Percentiles rank a stretch among this genome's conserved stretches.
Conservation (phyloP, 768 basidiomycete genomes). For the Lactarius hengduanensis region DNA sequence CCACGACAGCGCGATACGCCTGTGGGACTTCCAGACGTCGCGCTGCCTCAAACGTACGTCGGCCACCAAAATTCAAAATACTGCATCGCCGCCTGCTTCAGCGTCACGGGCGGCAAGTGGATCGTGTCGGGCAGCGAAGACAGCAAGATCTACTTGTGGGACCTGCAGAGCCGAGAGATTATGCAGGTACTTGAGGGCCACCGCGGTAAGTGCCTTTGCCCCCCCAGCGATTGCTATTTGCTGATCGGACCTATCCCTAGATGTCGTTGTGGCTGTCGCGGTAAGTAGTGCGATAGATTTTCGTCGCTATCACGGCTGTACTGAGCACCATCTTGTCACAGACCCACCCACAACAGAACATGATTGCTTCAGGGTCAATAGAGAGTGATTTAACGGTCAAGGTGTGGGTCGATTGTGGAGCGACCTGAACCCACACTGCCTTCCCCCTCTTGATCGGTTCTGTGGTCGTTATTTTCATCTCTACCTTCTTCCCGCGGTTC, state of each 20-base stretch:
- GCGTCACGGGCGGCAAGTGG: slow-evolving; percentile 84
- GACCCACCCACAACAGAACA: slow-evolving; percentile 85
- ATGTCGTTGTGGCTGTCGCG: slow-evolving; percentile 80
- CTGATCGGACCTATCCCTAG: slow-evolving; percentile 34
- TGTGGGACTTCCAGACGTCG: slow-evolving; percentile 94
- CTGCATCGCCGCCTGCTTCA: slow-evolving; percentile 82
- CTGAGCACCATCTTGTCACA: slow-evolving; percentile 34
- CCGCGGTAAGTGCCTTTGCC: slow-evolving; percentile 45
- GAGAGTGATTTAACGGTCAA: slow-evolving; percentile 80
- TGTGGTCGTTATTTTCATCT: not conserved
- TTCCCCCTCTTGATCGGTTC: not conserved
- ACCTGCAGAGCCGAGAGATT: slow-evolving; percentile 82
- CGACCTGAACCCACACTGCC: slow-evolving; percentile 11
- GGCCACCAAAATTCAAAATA: slow-evolving; percentile 83
- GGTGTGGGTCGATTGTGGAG: slow-evolving; percentile 67
- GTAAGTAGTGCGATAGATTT: slow-evolving; percentile 40
- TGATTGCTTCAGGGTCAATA: slow-evolving; percentile 85
- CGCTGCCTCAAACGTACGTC: slow-evolving; percentile 87
- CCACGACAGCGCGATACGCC: slow-evolving; percentile 86
- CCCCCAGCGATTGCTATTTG: not conserved
- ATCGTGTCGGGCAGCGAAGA: slow-evolving; percentile 92
- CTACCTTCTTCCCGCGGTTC: not conserved
- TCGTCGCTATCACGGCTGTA: slow-evolving; percentile 3
- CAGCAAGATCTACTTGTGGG: slow-evolving; percentile 87
- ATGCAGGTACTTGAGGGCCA: slow-evolving; percentile 81